Base-by-base conservation (phyloP, 345 rosid species). In the Gossypium stocksii region DNA sequence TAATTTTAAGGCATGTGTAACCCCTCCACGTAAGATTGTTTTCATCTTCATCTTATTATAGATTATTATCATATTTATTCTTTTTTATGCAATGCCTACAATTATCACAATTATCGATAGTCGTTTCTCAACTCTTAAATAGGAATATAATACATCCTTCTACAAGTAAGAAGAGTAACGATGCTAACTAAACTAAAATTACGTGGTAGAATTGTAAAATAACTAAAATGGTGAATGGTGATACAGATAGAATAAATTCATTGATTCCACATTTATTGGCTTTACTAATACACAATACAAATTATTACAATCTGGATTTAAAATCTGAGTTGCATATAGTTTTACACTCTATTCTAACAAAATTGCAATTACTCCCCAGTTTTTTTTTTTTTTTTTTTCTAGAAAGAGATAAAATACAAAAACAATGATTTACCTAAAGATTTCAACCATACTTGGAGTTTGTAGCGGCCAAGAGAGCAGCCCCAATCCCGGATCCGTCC, bases 401-500 rank as follows among this genome's bases (percentile, higher is more conserved):
- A 38, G 43, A 48, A 48, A 16, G 64, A 29, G 11, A 60, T 25
- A 7, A 68, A 75, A 66, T 57, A 62, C 56, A 70, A 2, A 34
- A 27, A 17, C 17, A 2, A 71, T 56, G 41, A 56, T 29, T 72
- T 16, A 59, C 72, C 80, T 81, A 88, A 63, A 57, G 77, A 56
- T 86, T 74, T 25, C 83, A 85, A 38, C 77, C 85, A 63, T 87
- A 89, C 81, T 77, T 87, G 22, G 96, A 90, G 85, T 90, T 90
- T 56, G 95, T 76, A 10, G 97, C 92, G 43, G 98, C 98, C 86
- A 91, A 74, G 27, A 91, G 87, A 64, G 97, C 97, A 66, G 97
- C 98, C 25, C 97, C 98, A 2, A 91, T 86, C 3, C 97, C 98
- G 9, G 98, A 91, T 9, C 94, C 92, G 9, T 94, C 97, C 86